These are phyloP conservation scores for Fusarium setosum DNA, from an alignment of 2,329 filamentous ascomycete species.

Conservation along the genomic window DNA sequence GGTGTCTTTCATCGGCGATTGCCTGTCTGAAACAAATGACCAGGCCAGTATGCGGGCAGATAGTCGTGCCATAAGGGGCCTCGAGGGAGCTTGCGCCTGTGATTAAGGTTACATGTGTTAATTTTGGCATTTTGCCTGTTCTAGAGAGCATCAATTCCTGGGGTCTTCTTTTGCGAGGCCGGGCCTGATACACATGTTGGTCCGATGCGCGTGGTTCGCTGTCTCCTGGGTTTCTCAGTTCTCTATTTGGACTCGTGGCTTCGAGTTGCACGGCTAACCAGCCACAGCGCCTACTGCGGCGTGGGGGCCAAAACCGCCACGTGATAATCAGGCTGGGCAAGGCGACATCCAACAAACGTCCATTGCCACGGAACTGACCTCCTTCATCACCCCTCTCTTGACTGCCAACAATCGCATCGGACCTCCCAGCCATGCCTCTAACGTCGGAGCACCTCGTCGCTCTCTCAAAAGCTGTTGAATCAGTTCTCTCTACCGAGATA, in stretches of 20 bases:
- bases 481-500: slow-evolving; percentile 8
- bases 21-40: background rate
- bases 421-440: background rate
- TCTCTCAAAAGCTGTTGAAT: slow-evolving; percentile 1
- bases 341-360: background rate
- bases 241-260: no score
- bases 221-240: background rate
- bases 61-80: background rate
- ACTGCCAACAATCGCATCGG: background rate
- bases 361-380: background rate
- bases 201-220: background rate
- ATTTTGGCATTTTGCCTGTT: background rate
- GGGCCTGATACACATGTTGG: background rate
- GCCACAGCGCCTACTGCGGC: background rate
- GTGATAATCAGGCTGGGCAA: background rate
- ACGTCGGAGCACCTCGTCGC: background rate
- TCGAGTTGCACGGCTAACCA: background rate
- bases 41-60: background rate
- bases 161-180: background rate
- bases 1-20: no score
- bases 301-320: background rate
- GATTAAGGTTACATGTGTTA: background rate
- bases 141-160: background rate
- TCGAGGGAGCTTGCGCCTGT: background rate
- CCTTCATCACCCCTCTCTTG: background rate